Evolutionary conservation across 129 eudicot species (phyloP), one percentile per base, ranked within the genome.

Genomic region (Flaveria linearis): DNA sequence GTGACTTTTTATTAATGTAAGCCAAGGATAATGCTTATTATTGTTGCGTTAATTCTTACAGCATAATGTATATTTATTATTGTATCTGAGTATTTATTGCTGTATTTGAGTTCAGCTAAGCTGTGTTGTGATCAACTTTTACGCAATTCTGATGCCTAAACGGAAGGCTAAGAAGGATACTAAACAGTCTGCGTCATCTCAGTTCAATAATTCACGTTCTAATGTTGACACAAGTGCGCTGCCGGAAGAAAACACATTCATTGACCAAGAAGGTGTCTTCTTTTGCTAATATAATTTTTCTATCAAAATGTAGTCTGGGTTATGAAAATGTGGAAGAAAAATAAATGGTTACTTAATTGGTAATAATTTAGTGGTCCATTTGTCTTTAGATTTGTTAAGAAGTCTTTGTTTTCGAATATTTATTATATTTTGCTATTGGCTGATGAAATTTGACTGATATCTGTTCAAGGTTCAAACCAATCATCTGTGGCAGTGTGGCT

Each of bases 261-360:
- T 49, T 14, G 88, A 86, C 62, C 86, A 71, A 60, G 86, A 86
- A 81, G 93, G 93, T 88, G 79, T 69, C 2, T 55, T 12, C 46
- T 66, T 68, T 33, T 39, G 36, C 62, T 13, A 26, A 26, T 55
- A 47, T 33, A 20, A 41, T 20, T 17, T 5, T 41, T 33, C 10
- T 55, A 18, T 20, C 17, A 52, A 5, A 0, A 36, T 36, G 41
- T 36, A 36, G 41, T 36, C 7, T 36, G 41, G 41, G 41, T 36
- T 36, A 36, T 4, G 41, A 36, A 36, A 36, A 36, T 36, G 7
- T 36, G 5, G 7, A 36, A 5, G 41, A 36, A 36, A 36, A 36
- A 36, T 36, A 4, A 5, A 36, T 36, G 58, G 58, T 5, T 52
- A 52, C 58, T 52, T 52, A 52, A n/a, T 16, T 16, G 22, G 58